Evolutionary conservation across 1,284 basidiomycete species (phyloP), one percentile per base, ranked within the genome.

Genomic region (Sporisorium scitamineum): DNA sequence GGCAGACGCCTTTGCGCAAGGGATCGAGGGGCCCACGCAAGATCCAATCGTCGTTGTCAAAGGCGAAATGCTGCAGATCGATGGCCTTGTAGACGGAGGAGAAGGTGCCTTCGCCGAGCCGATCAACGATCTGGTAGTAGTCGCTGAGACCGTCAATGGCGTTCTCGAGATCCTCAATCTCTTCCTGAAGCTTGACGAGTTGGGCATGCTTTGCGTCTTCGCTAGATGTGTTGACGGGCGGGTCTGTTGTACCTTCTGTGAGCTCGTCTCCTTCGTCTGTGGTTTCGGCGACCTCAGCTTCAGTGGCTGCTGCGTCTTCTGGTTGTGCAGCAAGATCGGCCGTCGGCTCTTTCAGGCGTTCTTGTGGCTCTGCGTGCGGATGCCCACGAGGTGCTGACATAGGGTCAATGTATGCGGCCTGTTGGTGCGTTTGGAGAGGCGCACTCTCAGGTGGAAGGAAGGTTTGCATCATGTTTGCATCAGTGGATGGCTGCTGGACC

Each of bases 71-170:
- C 64, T 90, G 87, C 39, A 92, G 83, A 86, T 99, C 96, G 76
- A 95, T 87, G 0, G 95, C 96, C 82, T 99, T 97, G 89, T 98
- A 99, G 11, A 99, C 96, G 10, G 95, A 95, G 0, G 96, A 98
- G 87, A 99, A 99, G 2, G 96, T 99, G 26, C 96, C 90, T 71
- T 96, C 97, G 16, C 96, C 96, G 0, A 99, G 89, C 7, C 95
- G 90, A 87, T 98, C 96, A 27, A 98, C 87, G 26, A 98, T 88
- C 65, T 89, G 89, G 88, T 97, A 99, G 76, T 92, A 88, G 24
- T 78, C 61, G n/a, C 88, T 85, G 5, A 90, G 82, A 22, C 87
- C 86, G 26, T 84, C 76, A 60, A 98, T 95, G 86, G 96, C 94
- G 39, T 88, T 87, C 62, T 89, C 88, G 65, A 97, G 92, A 66